Base-by-base conservation (phyloP, 768 basidiomycete species). In the Piloderma croceum region DNA sequence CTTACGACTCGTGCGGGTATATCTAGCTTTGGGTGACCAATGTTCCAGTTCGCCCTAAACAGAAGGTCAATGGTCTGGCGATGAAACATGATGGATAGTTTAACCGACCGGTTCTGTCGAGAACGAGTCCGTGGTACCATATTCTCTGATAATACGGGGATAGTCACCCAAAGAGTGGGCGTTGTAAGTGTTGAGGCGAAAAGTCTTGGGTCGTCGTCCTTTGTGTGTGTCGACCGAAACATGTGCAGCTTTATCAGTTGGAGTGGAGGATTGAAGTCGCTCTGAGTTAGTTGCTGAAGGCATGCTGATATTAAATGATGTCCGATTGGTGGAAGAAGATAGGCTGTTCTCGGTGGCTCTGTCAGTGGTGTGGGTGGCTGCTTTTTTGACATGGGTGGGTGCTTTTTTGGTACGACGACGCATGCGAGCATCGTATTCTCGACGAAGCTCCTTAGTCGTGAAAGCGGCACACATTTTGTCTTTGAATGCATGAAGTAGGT, bases 1-100 rank as follows among this genome's bases (percentile, higher is more conserved):
- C 5, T 48, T 57, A 43, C 70, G 70, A 47, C 65, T 69, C 0
- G 62, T 67, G 0, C 47, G 27, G 0, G 41, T 39, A 31, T 71
- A 74, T 19, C 65, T 50, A 0, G 40, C 45, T 49, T 76, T 74
- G 7, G 67, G 51, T 0, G 34, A 44, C 0, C 52, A 43, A 36
- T 74, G 70, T 43, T 69, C 57, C 0, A 59, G 54, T 42, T 72
- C 68, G 3, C 64, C 59, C 69, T 71, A 32, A 9, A 15, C n/a
- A n/a, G n/a, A 20, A 23, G 17, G 15, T 17, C n/a, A 18, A 21
- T 17, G n/a, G n/a, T n/a, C n/a, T n/a, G n/a, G n/a, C n/a, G n/a
- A 5, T 25, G 36, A 9, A n/a, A 24, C 27, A 9, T 29, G 27
- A 9, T 9, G 15, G 9, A 29, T 29, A 15, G 15, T 29, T 9